Evolutionary conservation across 2,329 filamentous ascomycete species (phyloP), one percentile per base, ranked within the genome.

Genomic region (Apiospora kogelbergensis): DNA sequence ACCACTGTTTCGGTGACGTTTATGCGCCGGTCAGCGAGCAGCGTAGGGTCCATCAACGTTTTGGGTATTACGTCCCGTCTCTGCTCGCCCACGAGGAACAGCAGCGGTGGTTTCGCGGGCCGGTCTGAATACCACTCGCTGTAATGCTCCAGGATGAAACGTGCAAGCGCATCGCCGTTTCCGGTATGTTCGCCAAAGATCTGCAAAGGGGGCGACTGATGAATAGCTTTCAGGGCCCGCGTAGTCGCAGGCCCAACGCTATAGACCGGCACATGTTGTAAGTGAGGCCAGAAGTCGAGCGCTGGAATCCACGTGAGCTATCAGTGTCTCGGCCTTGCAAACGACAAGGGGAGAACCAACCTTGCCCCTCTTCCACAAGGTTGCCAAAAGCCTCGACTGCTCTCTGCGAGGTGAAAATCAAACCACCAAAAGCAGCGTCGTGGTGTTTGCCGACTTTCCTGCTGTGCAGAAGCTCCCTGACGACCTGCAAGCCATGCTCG

Each of bases 61-160:
- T 88, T 93, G 1, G 96, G 95, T 72, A 99, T 97, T 72, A 97
- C 89, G 78, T 98, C 96, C 60, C 96, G 85, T 68, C 94, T 88
- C 77, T 95, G 93, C 78, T 98, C 95, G 24, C 96, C 96, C 0
- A 97, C 94, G 17, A 97, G 86, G 78, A 98, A 99, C 0, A 98
- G 82, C 6, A 98, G 79, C 0, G 91, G 87, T 0, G 89, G 89
- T 74, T 89, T 89, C 17, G 73, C 74, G 13, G 77, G 65, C 65
- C 79, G 76, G 45, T 78, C 78, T 44, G 76, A 71, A 72, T 88
- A 85, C 83, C 84, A 86, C 65, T 81, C 75, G 30, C 75, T 88
- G 76, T 97, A 97, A 77, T 97, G 92, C 2, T 89, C 81, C 6
- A 97, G 84, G 67, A 99, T 98, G 76, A 91, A 92, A 6, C 86